A percentile compares a stretch with the other conserved stretches of the same genome.
Conservation (phyloP, 2,329 filamentous ascomycete species). For the Sporothrix luriei region DNA sequence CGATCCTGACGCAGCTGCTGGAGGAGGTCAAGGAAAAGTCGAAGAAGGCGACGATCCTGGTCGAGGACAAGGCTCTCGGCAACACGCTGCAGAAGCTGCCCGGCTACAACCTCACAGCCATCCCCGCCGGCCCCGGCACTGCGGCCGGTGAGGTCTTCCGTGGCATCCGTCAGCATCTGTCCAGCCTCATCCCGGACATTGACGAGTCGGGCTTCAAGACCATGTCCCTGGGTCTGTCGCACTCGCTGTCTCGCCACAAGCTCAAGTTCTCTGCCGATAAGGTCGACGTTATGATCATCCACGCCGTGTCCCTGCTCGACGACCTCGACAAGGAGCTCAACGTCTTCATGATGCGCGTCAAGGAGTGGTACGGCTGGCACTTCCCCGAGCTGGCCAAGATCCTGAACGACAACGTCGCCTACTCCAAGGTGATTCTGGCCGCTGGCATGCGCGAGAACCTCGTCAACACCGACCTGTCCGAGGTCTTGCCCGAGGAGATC, state of each 20-base stretch:
- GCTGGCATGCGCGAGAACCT: constrained; percentile 88
- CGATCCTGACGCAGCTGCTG: constrained; percentile 78
- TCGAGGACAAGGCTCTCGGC: constrained; percentile 90
- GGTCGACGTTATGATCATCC: constrained; percentile 99
- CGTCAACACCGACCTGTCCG: constrained; percentile 74
- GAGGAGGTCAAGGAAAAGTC: constrained; percentile 87
- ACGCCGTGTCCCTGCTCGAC: constrained; percentile 90
- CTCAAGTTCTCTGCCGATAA: constrained; percentile 98
- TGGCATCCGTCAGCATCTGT: constrained; percentile 87
- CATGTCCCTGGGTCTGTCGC: constrained; percentile 94
- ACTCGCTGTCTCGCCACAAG: constrained; percentile 95
- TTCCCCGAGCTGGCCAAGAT: constrained; percentile 98
- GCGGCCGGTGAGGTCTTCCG: constrained; percentile 87
- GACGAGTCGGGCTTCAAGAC: constrained; percentile 83
- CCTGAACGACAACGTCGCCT: constrained; percentile 94
- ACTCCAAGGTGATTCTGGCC: constrained; percentile 81
- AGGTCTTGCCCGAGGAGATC: constrained; percentile 93
- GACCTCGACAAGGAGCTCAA: constrained; percentile 99
- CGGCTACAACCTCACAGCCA: constrained; percentile 78
- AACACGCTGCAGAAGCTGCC: constrained; percentile 91
- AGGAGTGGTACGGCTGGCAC: constrained; percentile 99
- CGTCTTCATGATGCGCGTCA: constrained; percentile 97
- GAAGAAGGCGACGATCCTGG: constrained; percentile 91
- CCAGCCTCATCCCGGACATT: constrained; percentile 87
- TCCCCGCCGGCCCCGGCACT: constrained; percentile 78